A percentile compares a stretch with the other conserved stretches of the same genome.
Evolutionary conservation across 2,329 filamentous ascomycete genomes (phyloP).

Genomic region (Colletotrichum siamense): DNA sequence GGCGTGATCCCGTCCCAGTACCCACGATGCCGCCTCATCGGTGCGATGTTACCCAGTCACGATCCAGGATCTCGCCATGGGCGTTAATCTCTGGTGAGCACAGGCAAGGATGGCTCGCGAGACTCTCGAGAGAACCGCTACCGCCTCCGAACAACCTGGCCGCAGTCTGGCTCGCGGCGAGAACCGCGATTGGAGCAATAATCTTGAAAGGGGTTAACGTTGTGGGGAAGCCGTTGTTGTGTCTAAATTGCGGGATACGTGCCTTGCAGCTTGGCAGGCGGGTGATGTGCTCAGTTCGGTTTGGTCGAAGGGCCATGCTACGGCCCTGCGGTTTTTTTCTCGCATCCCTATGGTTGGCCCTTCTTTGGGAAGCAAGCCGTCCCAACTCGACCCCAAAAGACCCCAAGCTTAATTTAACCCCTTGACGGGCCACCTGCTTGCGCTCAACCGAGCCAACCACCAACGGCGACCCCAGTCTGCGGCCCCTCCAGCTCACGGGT

Average conservation of each 20-base stretch:
- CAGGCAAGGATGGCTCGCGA: neutral
- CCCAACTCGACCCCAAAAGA: neutral
- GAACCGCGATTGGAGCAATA: constrained; percentile 11
- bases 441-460: neutral
- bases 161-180: neutral
- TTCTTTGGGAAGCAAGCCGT: neutral
- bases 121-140: neutral
- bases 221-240: constrained; percentile 16
- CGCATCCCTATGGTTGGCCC: neutral
- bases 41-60: neutral
- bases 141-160: neutral
- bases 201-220: constrained; percentile 9
- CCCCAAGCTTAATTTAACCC: constrained; percentile 14
- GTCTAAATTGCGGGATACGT: constrained; percentile 21
- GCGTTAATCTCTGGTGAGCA: constrained; percentile 9
- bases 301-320: neutral
- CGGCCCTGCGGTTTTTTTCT: neutral
- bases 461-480: neutral
- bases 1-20: constrained; percentile 1
- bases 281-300: neutral
- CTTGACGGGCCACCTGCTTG: neutral
- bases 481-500: neutral
- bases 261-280: constrained; percentile 10
- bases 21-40: constrained; percentile 9
- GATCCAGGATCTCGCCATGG: neutral